phyloP scores from a whole-genome alignment of 192 early-diverging fungal genomes.

The Entrophospora sp. region DNA sequence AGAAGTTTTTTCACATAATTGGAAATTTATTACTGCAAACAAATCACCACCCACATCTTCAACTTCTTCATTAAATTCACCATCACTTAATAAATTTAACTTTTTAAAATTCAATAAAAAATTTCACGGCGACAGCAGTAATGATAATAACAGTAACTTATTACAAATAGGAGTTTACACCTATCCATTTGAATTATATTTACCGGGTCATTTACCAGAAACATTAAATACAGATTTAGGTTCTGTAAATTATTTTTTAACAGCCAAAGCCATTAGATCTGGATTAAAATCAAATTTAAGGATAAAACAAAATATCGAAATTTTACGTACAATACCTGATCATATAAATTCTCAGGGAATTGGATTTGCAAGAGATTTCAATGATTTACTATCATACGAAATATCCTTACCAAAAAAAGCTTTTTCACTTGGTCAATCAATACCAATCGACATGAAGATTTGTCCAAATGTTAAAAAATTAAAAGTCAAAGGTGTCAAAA shows the following conservation, averaged over 20 bases:
- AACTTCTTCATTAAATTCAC: not conserved
- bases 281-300: not conserved
- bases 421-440: not conserved
- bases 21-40: not conserved
- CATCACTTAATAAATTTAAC: not conserved
- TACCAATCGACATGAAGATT: not conserved
- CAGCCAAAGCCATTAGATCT: not conserved
- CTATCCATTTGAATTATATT: not conserved
- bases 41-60: not conserved
- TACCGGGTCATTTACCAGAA: not conserved
- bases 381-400: not conserved
- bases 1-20: not conserved
- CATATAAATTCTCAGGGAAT: not conserved
- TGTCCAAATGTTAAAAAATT: not conserved
- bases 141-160: no score
- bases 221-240: not conserved
- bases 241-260: not conserved
- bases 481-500: not conserved
- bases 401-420: slow-evolving; percentile 1
- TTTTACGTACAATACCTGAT: not conserved
- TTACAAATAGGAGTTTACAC: not conserved
- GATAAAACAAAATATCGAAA: not conserved
- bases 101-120: not conserved
- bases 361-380: not conserved
- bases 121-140: no score